Percentiles rank a stretch among this genome's conserved stretches.
Conservation (phyloP, 2,329 filamentous ascomycete species). For the Fusarium sp. region DNA sequence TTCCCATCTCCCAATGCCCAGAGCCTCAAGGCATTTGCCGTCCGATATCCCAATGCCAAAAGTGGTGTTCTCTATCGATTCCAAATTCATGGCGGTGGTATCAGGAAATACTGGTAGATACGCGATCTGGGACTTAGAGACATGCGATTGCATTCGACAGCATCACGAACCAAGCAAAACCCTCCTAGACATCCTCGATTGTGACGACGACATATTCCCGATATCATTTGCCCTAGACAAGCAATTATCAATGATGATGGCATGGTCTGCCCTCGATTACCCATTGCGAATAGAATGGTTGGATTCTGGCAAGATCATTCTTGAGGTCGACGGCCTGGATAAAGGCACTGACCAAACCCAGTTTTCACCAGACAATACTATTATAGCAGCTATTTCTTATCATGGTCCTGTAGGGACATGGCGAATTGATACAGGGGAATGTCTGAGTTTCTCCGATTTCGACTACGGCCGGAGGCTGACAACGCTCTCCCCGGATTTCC, state of each 20-base stretch:
- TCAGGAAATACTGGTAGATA: not conserved
- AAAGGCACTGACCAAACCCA: rapidly evolving
- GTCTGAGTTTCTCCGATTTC: not conserved
- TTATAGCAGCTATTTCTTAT: not conserved
- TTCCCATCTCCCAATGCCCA: too few species aligned
- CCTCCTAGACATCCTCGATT: rapidly evolving
- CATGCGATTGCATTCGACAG: not conserved
- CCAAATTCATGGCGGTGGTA: not conserved
- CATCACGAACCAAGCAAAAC: not conserved
- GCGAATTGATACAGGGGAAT: not conserved
- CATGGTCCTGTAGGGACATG: not conserved
- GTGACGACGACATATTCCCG: too few species aligned
- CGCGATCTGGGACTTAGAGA: not conserved
- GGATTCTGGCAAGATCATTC: not conserved
- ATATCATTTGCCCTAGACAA: not conserved
- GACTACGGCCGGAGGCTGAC: not conserved
- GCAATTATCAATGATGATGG: not conserved
- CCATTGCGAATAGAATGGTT: not conserved
- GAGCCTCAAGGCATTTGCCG: rapidly evolving
- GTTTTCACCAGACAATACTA: not conserved
- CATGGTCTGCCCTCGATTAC: rapidly evolving
- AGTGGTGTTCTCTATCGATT: not conserved
- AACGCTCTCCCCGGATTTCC: not conserved
- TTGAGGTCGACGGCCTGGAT: not conserved
- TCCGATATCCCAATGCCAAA: not conserved